These are phyloP conservation scores for Casuarina cunninghamiana DNA, from an alignment of 306 rosid species.

Conservation along the genomic window DNA sequence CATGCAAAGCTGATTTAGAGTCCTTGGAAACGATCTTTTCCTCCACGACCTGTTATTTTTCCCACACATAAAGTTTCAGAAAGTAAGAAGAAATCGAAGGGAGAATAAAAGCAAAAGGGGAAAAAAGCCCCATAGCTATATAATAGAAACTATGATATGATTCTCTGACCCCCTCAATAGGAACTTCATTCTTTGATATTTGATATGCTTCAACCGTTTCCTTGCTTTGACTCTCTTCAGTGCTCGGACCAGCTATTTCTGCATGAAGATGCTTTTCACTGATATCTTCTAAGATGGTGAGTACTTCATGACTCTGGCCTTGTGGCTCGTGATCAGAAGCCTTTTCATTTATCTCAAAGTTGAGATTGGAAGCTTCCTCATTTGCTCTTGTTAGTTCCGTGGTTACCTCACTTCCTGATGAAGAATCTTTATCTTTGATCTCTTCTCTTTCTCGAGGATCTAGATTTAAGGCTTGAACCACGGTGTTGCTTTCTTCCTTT, in stretches of 20 bases:
- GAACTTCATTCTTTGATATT: slow-evolving; percentile 1
- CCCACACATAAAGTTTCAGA: neutral
- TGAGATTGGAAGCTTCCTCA: slow-evolving; percentile 3
- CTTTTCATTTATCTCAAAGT: slow-evolving; percentile 1
- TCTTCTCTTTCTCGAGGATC: slow-evolving; percentile 10
- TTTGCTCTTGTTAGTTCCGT: slow-evolving; percentile 3
- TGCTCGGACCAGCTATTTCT: slow-evolving; percentile 7
- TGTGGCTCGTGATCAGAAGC: slow-evolving; percentile 6
- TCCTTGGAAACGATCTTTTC: slow-evolving; percentile 12
- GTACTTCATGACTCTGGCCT: slow-evolving; percentile 15
- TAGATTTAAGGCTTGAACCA: neutral
- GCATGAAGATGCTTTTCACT: slow-evolving; percentile 18
- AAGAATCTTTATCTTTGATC: slow-evolving; percentile 1
- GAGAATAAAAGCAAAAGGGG: neutral
- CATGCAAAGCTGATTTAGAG: slow-evolving; percentile 1
- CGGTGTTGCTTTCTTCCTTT: slow-evolving; percentile 12
- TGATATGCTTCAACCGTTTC: slow-evolving; percentile 23
- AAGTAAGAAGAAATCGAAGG: neutral
- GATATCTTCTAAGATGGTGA: slow-evolving; percentile 24
- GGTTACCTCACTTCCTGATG: slow-evolving; percentile 9
- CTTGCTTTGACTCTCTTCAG: slow-evolving; percentile 16
- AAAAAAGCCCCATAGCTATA: neutral
- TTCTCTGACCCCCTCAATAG: slow-evolving; percentile 31
- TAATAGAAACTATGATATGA: neutral
- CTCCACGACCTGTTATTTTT: slow-evolving; percentile 23